Conservation (phyloP, 768 basidiomycete genomes). For the Rhodotorula toruloides region DNA sequence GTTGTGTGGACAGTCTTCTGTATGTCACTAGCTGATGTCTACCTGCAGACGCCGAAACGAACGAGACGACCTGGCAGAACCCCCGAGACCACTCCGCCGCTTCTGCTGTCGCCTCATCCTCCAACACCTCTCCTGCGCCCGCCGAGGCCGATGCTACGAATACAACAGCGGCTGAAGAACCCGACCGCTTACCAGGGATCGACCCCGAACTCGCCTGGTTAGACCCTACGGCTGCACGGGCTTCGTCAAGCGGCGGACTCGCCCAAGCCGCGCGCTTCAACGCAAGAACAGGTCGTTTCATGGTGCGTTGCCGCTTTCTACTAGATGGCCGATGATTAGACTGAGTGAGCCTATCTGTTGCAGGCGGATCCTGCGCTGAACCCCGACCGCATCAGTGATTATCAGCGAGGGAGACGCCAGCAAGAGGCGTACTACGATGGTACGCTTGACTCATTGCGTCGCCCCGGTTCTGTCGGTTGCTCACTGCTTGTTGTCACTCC, state of each 20-base stretch:
- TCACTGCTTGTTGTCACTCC: background rate
- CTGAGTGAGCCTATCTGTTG: background rate
- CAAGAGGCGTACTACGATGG: slow-evolving; percentile 36
- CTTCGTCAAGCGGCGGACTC: background rate
- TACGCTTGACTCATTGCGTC: background rate
- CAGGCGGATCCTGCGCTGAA: slow-evolving; percentile 26
- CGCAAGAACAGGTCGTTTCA: slow-evolving; percentile 28
- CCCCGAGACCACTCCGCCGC: slow-evolving; percentile 4
- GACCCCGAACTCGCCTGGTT: slow-evolving; percentile 36
- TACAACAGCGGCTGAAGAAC: background rate
- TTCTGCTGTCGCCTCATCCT: background rate
- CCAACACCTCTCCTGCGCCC: background rate
- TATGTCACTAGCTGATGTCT: no score
- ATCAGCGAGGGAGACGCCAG: slow-evolving; percentile 17
- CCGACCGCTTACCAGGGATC: slow-evolving; percentile 14
- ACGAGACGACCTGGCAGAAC: slow-evolving; percentile 31
- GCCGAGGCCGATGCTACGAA: background rate
- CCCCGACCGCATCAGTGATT: slow-evolving; percentile 34
- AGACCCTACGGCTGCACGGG: slow-evolving; percentile 12
- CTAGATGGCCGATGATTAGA: background rate
- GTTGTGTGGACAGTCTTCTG: background rate
- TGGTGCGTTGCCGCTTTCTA: slow-evolving; percentile 1
- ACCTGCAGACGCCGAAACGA: slow-evolving; percentile 1
- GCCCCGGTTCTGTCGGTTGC: no score
- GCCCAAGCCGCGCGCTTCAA: slow-evolving; percentile 30